A percentile compares a stretch with the other conserved stretches of the same genome.
These are phyloP conservation scores for Dujonia santamariae DNA, from an alignment of 1,139 yeast species.

Conservation along the genomic window DNA sequence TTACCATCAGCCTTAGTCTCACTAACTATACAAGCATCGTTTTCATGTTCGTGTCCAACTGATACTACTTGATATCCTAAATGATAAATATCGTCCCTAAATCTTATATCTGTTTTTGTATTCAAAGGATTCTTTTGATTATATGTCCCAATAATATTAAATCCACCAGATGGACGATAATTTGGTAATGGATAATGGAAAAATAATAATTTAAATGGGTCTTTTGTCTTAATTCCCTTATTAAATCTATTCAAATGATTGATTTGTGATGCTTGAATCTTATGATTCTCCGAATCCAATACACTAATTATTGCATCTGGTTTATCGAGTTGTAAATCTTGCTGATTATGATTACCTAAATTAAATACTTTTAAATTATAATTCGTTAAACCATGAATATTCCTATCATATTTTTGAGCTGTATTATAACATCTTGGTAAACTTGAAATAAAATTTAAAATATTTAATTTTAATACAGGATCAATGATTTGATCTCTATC, in stretches of 20 bases:
- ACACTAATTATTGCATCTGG: constrained; percentile 28
- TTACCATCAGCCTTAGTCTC: constrained; percentile 13
- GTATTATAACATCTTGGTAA: constrained; percentile 40
- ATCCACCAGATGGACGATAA: constrained; percentile 47
- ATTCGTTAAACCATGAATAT: constrained; percentile 35
- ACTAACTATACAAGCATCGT: constrained; percentile 47
- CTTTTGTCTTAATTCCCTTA: constrained; percentile 8
- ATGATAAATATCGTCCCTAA: constrained; percentile 34
- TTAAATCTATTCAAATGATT: constrained; percentile 24
- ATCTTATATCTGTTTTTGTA: constrained; percentile 30
- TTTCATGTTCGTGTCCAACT: constrained; percentile 56
- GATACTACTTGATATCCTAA: constrained; percentile 43
- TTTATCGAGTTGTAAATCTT: constrained; percentile 8
- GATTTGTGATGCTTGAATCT: constrained; percentile 31
- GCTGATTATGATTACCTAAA: neutral
- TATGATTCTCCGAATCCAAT: constrained; percentile 31
- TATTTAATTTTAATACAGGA: constrained; percentile 18
- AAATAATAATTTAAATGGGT: constrained; percentile 35
- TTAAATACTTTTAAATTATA: constrained; percentile 25
- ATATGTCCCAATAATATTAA: constrained; percentile 47
- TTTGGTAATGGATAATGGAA: constrained; percentile 53
- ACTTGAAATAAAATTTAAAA: constrained; percentile 22
- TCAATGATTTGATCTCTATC: constrained; percentile 36
- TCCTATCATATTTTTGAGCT: constrained; percentile 5
- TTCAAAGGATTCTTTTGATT: constrained; percentile 42